Evolutionary conservation across 805 yeast species (phyloP).

Genomic region (Ogataea trehalophila): DNA sequence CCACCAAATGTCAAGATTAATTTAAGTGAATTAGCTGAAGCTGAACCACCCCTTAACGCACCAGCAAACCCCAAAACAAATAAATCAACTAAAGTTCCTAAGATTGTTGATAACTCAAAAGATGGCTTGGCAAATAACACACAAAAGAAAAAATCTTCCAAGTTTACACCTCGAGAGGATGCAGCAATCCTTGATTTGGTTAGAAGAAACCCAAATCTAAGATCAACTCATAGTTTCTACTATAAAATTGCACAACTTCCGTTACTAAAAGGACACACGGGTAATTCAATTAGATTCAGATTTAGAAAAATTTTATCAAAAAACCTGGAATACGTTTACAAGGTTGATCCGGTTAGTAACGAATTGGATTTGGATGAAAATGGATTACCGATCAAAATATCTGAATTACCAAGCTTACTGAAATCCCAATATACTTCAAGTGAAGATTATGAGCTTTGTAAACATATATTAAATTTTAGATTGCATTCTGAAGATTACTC

Average conservation of each 20-base stretch:
- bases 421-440: constrained; percentile 63
- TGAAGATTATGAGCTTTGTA: constrained; percentile 62
- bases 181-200: constrained; percentile 61
- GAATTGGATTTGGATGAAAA: constrained; percentile 37
- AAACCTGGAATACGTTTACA: constrained; percentile 42
- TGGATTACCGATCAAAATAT: constrained; percentile 37
- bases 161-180: constrained; percentile 63
- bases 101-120: background rate
- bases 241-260: constrained; percentile 52
- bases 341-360: constrained; percentile 40
- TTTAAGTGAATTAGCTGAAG: constrained; percentile 19
- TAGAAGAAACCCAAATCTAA: constrained; percentile 57
- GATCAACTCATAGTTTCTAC: constrained; percentile 66
- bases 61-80: background rate
- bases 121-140: constrained; percentile 1
- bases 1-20: constrained; percentile 21
- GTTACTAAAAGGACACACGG: constrained; percentile 58
- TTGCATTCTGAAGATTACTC: constrained; percentile 15
- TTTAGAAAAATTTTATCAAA: constrained; percentile 42
- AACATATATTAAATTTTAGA: constrained; percentile 20
- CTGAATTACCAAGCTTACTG: constrained; percentile 42
- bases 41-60: background rate
- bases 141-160: constrained; percentile 36
- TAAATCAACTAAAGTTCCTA: background rate
- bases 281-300: constrained; percentile 68